Percentiles rank a stretch among this genome's conserved stretches.
These are phyloP conservation scores for Vitis labrusca DNA, from an alignment of 164 flowering plant genomes.

Conservation along the genomic window DNA sequence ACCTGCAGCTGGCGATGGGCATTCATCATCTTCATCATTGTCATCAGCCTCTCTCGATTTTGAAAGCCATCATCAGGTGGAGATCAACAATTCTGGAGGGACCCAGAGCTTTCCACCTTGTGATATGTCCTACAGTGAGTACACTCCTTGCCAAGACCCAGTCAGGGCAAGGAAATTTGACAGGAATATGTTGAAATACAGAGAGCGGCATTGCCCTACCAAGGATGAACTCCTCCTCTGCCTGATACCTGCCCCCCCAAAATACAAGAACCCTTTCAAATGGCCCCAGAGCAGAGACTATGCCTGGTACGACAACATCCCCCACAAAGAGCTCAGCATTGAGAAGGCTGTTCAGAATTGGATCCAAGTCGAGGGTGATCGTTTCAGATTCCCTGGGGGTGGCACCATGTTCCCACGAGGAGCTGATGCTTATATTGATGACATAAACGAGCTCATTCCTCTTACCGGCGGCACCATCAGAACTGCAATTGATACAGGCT, in stretches of 20 bases:
- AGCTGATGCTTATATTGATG: conserved; percentile 95
- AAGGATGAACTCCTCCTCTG: conserved; percentile 68
- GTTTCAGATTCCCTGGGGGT: conserved; percentile 91
- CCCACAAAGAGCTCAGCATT: conserved; percentile 90
- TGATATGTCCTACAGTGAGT: conserved; percentile 67
- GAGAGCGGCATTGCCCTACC: conserved; percentile 88
- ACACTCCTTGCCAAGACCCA: conserved; percentile 86
- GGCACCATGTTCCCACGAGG: conserved; percentile 98
- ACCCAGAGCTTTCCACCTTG: conserved; percentile 51
- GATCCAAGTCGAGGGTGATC: conserved; percentile 93
- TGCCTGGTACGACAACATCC: conserved; percentile 94
- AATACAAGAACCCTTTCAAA: conserved; percentile 86
- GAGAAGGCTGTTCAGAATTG: conserved; percentile 98
- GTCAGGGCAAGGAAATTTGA: conserved; percentile 65
- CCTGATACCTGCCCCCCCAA: conserved; percentile 88
- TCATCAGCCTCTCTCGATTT: conserved; percentile 53
- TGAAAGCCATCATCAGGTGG: conserved; percentile 64
- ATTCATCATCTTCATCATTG: conserved; percentile 16
- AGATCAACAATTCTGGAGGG: conserved; percentile 31
- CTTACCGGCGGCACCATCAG: conserved; percentile 71
- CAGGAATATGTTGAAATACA: conserved; percentile 65
- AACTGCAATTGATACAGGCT: conserved; percentile 95
- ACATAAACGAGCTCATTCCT: conserved; percentile 71
- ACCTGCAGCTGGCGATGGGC: not conserved
- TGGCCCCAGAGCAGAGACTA: conserved; percentile 98